phyloP scores from a whole-genome alignment of 257 asterid species.

The Scutellaria galericulata region DNA sequence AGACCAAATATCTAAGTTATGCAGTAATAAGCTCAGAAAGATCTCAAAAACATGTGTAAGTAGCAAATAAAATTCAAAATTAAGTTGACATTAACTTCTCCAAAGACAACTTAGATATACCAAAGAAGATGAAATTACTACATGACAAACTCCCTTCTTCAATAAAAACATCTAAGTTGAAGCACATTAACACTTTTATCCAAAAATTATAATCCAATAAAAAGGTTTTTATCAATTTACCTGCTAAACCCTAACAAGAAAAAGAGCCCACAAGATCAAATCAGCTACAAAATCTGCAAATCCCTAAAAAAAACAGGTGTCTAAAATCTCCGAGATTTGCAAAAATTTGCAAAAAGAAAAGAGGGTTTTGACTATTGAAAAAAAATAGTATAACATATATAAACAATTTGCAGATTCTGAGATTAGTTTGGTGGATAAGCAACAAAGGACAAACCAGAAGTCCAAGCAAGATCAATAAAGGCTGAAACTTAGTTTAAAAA shows the following conservation, averaged over 20 bases:
- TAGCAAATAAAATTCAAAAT: slow-evolving; percentile 10
- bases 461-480: slow-evolving; percentile 19
- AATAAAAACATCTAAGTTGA: background rate
- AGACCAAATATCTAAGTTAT: background rate
- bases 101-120: background rate
- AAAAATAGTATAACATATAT: slow-evolving; percentile 5
- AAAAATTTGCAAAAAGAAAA: slow-evolving; percentile 8
- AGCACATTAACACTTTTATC: background rate
- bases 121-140: background rate
- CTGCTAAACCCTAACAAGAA: slow-evolving; percentile 20
- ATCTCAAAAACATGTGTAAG: background rate
- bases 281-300: slow-evolving; percentile 41
- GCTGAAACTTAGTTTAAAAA: slow-evolving; percentile 17
- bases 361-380: slow-evolving; percentile 36
- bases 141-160: background rate
- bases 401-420: slow-evolving; percentile 18
- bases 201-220: background rate
- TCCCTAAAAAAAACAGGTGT: slow-evolving; percentile 30
- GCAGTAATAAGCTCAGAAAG: background rate
- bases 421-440: slow-evolving; percentile 36
- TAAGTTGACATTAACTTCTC: background rate
- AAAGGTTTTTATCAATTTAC: slow-evolving; percentile 12
- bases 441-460: slow-evolving; percentile 37
- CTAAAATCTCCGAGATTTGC: background rate
- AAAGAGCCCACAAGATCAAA: slow-evolving; percentile 37